Evolutionary conservation across 345 rosid genomes (phyloP), one percentile per base, ranked within the genome.

Genomic region (Trapa incisa): DNA sequence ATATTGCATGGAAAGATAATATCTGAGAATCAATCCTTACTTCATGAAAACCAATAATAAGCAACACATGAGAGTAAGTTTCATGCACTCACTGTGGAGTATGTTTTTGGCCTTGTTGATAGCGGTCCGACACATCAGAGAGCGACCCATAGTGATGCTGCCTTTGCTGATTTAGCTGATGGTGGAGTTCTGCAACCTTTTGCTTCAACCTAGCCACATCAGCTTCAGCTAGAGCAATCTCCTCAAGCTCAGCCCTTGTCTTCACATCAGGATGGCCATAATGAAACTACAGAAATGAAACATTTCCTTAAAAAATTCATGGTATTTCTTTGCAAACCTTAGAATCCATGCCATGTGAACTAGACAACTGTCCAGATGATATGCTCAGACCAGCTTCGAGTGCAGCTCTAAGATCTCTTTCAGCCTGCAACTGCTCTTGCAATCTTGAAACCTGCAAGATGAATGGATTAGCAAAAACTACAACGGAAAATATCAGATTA

Each of bases 221-320:
- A 39, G 95, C 97, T 85, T 94, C 99, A 56, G 99, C 99, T 73
- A 91, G 91, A 79, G 99, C 97, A 77, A 94, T 94, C 85, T 94
- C 99, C 85, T 94, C 97, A 43, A 94, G 97, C 86, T 94, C 99
- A 37, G 91, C 96, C 87, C 91, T 89, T 66, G 99, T 94, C 99
- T 94, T 79, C 82, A 81, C 72, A 83, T 76, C 73, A 75, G 77
- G 71, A 69, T 36, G 75, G 63, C 68, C 68, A 67, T 76, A 64
- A 80, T 80, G 66, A 58, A 35, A 75, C 65, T 72, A 22, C 56
- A 42, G 69, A 50, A 56, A 11, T 52, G 67, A 5, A 65, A 11
- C 36, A 53, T 63, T 13, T 11, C 35, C 29, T 17, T 39, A 61
- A 69, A 12, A 12, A 53, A 68, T 63, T 70, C 72, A 67, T 14